Base-by-base conservation (phyloP, 768 basidiomycete genomes). In the Amyloporia xantha region DNA sequence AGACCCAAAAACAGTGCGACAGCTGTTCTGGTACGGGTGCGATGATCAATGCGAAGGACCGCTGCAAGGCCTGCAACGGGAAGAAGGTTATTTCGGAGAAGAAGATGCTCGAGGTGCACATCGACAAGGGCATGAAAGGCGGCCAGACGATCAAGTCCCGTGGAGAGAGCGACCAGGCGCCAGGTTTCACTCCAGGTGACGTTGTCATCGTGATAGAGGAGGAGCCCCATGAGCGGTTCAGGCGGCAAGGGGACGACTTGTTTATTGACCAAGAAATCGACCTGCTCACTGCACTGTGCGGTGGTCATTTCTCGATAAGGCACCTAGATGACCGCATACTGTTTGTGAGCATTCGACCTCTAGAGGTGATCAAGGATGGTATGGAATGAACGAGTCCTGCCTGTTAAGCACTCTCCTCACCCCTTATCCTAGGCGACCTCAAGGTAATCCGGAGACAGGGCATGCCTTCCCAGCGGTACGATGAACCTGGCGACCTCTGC, bases 391-490 rank as follows among this genome's bases (percentile, higher is more conserved):
- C 37, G n/a, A n/a, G n/a, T 41, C 44, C 50, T 41, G 20, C 1
- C 7, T 13, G 11, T 35, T 13, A 25, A 13, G 2, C 13, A 9
- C 28, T 44, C 49, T 54, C 13, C 38, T 56, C 47, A 43, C 48
- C 15, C 41, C 27, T n/a, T 37, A 30, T 6, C 40, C 41, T 59
- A 94, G 95, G 87, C 52, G 84, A 87, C 38, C 62, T 93, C 61
- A 97, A 96, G 70, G 84, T 94, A 55, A 86, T 99, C 58, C 79
- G 78, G 42, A 89, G 88, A 4, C 94, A 98, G 70, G 96, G 96
- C 53, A 99, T 99, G 96, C 96, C 95, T 11, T 97, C 96, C 44
- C 89, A 89, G 66, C 84, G 96, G 52, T 94, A 98, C 69, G 96
- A 98, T 69, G 93, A 99, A 63, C 79, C 84, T 35, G 96, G 96